These are phyloP conservation scores for Spathaspora passalidarum DNA, from an alignment of 805 yeast genomes.

Conservation along the genomic window DNA sequence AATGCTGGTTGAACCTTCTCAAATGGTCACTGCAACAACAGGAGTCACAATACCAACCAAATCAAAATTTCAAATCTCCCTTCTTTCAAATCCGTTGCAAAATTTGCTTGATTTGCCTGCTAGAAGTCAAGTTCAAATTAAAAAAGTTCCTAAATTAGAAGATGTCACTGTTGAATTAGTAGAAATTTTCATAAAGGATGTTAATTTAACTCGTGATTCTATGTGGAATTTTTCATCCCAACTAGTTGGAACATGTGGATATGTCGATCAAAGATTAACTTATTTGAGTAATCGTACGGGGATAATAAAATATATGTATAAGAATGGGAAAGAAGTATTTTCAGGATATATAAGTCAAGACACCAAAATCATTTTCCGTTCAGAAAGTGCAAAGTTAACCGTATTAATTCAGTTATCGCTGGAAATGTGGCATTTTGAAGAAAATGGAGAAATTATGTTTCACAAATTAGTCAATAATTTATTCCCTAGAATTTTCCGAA, in stretches of 20 bases:
- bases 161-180: constrained; percentile 74
- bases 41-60: constrained; percentile 9
- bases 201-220: constrained; percentile 81
- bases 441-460: constrained; percentile 90
- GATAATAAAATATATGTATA: constrained; percentile 58
- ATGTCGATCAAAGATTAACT: constrained; percentile 59
- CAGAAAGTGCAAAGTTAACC: constrained; percentile 83
- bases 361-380: constrained; percentile 82
- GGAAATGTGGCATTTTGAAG: constrained; percentile 99
- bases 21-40: neutral
- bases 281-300: constrained; percentile 64
- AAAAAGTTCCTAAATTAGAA: constrained; percentile 36
- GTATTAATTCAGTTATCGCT: constrained; percentile 84
- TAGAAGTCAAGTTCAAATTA: constrained; percentile 61
- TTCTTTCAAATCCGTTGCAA: constrained; percentile 59
- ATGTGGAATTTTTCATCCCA: constrained; percentile 82
- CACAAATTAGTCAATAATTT: constrained; percentile 90
- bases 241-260: constrained; percentile 61
- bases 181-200: constrained; percentile 78
- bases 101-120: constrained; percentile 61
- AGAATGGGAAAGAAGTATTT: constrained; percentile 64
- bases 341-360: constrained; percentile 73
- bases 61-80: constrained; percentile 45
- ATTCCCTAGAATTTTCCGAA: constrained; percentile 81
- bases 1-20: neutral